A percentile compares a stretch with the other conserved stretches of the same genome.
phyloP scores from a whole-genome alignment of 2,329 filamentous ascomycete genomes.

The Fusarium transvaalense region DNA sequence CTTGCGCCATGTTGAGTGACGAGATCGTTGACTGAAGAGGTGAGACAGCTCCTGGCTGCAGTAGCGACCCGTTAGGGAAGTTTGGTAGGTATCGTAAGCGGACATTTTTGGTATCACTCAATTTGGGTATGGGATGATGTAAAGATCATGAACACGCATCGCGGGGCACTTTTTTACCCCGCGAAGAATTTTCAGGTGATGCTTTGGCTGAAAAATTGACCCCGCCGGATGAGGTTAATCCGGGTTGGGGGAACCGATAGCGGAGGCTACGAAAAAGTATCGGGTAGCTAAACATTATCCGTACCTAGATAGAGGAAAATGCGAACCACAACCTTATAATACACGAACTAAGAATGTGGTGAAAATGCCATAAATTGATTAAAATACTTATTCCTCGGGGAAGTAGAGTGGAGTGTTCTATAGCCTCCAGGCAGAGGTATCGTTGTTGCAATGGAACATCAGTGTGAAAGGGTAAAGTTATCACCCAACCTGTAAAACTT shows the following conservation, averaged over 20 bases:
- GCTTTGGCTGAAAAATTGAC: neutral
- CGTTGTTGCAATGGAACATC: too few relatives aligned
- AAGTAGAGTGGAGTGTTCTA: too few relatives aligned
- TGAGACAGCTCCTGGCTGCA: constrained; percentile 29
- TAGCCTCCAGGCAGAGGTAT: too few relatives aligned
- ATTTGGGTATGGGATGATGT: constrained; percentile 8
- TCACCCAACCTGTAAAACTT: too few relatives aligned
- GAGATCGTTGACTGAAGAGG: constrained; percentile 28
- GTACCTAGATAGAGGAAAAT: too few relatives aligned
- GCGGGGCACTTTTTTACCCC: constrained; percentile 13
- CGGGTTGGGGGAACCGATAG: constrained; percentile 1
- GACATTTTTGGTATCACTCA: constrained; percentile 19
- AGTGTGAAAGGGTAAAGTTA: too few relatives aligned
- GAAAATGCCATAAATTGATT: too few relatives aligned
- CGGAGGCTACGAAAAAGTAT: constrained; percentile 3
- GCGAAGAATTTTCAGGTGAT: constrained; percentile 5
- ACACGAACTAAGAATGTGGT: too few relatives aligned
- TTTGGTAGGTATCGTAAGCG: constrained; percentile 22
- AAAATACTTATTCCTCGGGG: too few relatives aligned
- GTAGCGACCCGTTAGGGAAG: constrained; percentile 21
- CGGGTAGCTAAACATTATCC: neutral
- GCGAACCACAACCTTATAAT: too few relatives aligned
- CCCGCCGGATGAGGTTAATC: constrained; percentile 10
- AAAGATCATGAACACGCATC: constrained; percentile 2
- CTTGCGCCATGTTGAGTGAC: constrained; percentile 38